Conservation (phyloP, 2,329 filamentous ascomycete species). For the Colletotrichum melonis region DNA sequence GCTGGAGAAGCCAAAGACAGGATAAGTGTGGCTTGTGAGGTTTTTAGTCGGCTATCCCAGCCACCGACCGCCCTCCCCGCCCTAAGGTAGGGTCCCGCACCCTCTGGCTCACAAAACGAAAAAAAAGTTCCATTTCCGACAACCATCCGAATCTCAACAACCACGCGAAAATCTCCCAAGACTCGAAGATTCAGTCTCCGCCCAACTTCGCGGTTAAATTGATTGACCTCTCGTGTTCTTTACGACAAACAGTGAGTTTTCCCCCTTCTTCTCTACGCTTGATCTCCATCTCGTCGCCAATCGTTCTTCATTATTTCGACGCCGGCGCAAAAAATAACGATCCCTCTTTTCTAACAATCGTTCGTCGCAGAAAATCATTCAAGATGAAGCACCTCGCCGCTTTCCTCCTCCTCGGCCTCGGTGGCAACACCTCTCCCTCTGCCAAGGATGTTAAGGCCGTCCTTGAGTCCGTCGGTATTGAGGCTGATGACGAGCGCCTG, state of each 20-base stretch:
- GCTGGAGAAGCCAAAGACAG: background rate
- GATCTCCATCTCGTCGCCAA: background rate
- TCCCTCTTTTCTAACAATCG: slow-evolving; percentile 32
- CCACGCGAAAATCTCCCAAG: slow-evolving; percentile 57
- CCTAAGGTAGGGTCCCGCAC: slow-evolving; percentile 37
- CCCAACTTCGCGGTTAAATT: slow-evolving; percentile 96
- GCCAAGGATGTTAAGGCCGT: slow-evolving; percentile 88
- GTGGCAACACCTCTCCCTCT: slow-evolving; percentile 90
- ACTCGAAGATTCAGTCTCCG: slow-evolving; percentile 99
- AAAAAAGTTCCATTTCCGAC: slow-evolving; percentile 40
- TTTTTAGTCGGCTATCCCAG: background rate
- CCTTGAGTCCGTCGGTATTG: slow-evolving; percentile 93
- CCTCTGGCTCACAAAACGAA: slow-evolving; percentile 36
- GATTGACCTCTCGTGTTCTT: slow-evolving; percentile 97
- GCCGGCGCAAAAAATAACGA: slow-evolving; percentile 34
- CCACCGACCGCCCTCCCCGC: slow-evolving; percentile 23
- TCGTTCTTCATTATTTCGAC: slow-evolving; percentile 12
- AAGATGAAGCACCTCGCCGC: slow-evolving; percentile 99
- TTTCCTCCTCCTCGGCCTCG: slow-evolving; percentile 96
- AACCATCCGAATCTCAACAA: slow-evolving; percentile 37
- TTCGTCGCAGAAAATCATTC: slow-evolving; percentile 50
- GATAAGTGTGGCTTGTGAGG: slow-evolving; percentile 13
- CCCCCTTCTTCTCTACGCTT: background rate
- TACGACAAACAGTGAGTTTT: slow-evolving; percentile 48
- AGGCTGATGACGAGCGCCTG: slow-evolving; percentile 90